Evolutionary conservation across 140 eudicot species (phyloP).

Genomic region (Stevia rebaudiana): DNA sequence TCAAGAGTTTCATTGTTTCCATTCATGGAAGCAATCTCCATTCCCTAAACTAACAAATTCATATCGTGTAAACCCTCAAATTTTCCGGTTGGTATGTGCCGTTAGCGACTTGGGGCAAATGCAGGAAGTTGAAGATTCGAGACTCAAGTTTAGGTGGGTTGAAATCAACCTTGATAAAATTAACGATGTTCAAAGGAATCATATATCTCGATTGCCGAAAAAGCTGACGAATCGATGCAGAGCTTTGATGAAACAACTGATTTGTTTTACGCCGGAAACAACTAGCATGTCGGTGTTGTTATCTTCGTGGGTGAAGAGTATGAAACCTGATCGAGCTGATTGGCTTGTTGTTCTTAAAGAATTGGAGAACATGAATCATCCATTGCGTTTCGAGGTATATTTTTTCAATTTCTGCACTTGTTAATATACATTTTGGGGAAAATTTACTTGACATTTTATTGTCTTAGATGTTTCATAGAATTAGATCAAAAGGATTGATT

Average conservation of each 20-base stretch:
- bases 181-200: slow-evolving; percentile 57
- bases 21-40: slow-evolving; percentile 5
- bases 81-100: slow-evolving; percentile 9
- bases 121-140: slow-evolving; percentile 29
- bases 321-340: slow-evolving; percentile 80
- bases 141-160: slow-evolving; percentile 43
- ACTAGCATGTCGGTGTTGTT: slow-evolving; percentile 38
- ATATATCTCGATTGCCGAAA: slow-evolving; percentile 53
- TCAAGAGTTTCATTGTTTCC: slow-evolving; percentile 3
- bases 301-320: slow-evolving; percentile 75
- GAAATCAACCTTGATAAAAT: slow-evolving; percentile 34
- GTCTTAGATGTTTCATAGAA: too few relatives aligned
- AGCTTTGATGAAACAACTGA: slow-evolving; percentile 69
- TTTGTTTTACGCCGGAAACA: slow-evolving; percentile 52
- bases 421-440: neutral
- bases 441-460: neutral
- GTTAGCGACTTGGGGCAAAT: slow-evolving; percentile 23
- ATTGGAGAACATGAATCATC: slow-evolving; percentile 58
- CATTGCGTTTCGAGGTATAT: slow-evolving; percentile 58
- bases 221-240: slow-evolving; percentile 76
- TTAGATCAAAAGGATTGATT: too few relatives aligned
- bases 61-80: neutral
- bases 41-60: slow-evolving; percentile 8
- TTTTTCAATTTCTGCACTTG: neutral
- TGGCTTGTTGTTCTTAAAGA: slow-evolving; percentile 88